These are phyloP conservation scores for Fusarium sp. DNA, from an alignment of 2,329 filamentous ascomycete species.

Conservation along the genomic window DNA sequence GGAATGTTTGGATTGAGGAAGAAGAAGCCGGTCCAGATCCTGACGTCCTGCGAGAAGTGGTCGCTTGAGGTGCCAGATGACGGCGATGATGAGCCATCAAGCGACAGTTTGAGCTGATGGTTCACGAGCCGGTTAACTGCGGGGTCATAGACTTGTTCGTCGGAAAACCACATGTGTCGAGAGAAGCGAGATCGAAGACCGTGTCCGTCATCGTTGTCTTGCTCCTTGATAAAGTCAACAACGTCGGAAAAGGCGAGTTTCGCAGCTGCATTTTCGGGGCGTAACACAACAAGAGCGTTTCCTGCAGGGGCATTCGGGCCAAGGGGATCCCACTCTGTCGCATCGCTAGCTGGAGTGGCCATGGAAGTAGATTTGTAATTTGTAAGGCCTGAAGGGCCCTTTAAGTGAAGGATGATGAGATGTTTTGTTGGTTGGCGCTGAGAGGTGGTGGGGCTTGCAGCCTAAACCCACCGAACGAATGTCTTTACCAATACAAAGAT, in stretches of 20 bases:
- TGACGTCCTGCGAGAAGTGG: background rate
- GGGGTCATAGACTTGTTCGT: background rate
- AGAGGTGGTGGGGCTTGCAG: background rate
- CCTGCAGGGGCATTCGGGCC: background rate
- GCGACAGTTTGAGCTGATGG: background rate
- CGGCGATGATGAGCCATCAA: background rate
- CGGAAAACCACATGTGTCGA: background rate
- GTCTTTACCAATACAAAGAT: background rate
- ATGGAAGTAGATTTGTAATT: background rate
- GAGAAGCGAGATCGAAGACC: background rate
- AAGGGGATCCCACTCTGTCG: slow-evolving; percentile 2
- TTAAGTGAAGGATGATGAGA: background rate
- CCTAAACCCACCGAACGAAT: background rate
- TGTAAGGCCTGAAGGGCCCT: background rate
- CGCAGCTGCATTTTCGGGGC: slow-evolving; percentile 2
- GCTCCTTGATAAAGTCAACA: background rate
- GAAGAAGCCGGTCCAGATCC: slow-evolving; percentile 3
- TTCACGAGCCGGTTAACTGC: background rate
- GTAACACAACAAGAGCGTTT: background rate
- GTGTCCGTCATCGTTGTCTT: background rate
- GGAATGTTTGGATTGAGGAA: background rate
- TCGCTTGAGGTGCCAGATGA: background rate
- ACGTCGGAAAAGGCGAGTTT: background rate
- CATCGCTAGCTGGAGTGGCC: background rate
- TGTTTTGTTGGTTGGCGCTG: background rate